A percentile compares a stretch with the other conserved stretches of the same genome.
Evolutionary conservation across 345 rosid genomes (phyloP).

Genomic region (Excoecaria cochinchinensis): DNA sequence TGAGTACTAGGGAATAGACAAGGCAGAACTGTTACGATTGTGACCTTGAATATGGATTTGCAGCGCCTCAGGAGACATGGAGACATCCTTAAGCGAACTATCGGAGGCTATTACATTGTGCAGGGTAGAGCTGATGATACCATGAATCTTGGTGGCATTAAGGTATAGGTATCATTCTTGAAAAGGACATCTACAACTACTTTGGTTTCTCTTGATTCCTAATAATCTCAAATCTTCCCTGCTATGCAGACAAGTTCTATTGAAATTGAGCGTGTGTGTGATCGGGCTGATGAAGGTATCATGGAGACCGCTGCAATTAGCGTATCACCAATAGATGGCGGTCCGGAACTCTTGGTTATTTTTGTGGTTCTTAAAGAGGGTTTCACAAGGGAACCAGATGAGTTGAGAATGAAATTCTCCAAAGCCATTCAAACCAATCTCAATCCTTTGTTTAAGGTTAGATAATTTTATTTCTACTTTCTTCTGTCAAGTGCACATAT

Average conservation of each 20-base stretch:
- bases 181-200: not conserved
- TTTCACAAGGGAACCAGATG: conserved; percentile 32
- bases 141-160: conserved; percentile 97
- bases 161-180: conserved; percentile 40
- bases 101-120: conserved; percentile 66
- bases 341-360: conserved; percentile 68
- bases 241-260: conserved; percentile 74
- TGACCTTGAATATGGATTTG: conserved; percentile 13
- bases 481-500: not conserved
- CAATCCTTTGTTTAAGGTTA: conserved; percentile 87
- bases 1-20: not conserved
- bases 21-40: not conserved
- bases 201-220: not conserved
- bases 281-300: conserved; percentile 66
- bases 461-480: not conserved
- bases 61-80: conserved; percentile 92
- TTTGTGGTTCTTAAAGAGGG: conserved; percentile 69
- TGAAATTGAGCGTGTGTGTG: conserved; percentile 82
- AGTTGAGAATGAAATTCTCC: conserved; percentile 55
- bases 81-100: conserved; percentile 65
- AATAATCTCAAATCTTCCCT: not conserved
- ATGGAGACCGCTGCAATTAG: conserved; percentile 79
- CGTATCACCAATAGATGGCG: conserved; percentile 54
- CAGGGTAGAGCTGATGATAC: conserved; percentile 97
- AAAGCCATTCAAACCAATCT: conserved; percentile 66